phyloP scores from a whole-genome alignment of 75 land plant genomes.

The Pinus albicaulis region DNA sequence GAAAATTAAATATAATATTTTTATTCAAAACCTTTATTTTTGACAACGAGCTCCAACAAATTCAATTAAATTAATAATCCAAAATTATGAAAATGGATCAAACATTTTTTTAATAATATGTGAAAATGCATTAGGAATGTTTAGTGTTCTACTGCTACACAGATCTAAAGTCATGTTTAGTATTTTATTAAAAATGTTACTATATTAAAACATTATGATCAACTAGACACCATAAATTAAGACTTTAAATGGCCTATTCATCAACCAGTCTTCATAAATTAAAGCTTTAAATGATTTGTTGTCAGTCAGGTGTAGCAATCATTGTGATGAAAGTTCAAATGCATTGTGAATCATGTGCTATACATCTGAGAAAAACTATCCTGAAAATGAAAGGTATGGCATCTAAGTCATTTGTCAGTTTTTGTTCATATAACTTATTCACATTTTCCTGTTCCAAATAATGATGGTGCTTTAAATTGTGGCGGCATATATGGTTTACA shows the following conservation, averaged over 20 bases:
- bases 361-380: neutral
- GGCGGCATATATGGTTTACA: slow-evolving; percentile 10
- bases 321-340: slow-evolving; percentile 16
- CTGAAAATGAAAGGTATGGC: slow-evolving; percentile 14
- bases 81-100: no score
- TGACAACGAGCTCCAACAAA: no score
- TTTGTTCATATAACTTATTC: no score
- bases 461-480: neutral
- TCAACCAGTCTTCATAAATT: no score
- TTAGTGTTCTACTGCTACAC: no score
- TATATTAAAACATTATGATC: neutral
- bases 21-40: no score
- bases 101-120: no score
- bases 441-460: no score
- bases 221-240: neutral
- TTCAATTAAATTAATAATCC: no score
- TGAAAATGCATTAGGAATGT: no score
- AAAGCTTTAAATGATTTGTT: neutral
- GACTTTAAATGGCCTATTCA: neutral
- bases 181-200: neutral
- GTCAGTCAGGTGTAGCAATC: slow-evolving; percentile 33
- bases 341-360: slow-evolving; percentile 20
- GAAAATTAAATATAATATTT: no score
- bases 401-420: neutral
- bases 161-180: neutral